Evolutionary conservation across 2,329 filamentous ascomycete species (phyloP).

Genomic region (Periconia digitata): DNA sequence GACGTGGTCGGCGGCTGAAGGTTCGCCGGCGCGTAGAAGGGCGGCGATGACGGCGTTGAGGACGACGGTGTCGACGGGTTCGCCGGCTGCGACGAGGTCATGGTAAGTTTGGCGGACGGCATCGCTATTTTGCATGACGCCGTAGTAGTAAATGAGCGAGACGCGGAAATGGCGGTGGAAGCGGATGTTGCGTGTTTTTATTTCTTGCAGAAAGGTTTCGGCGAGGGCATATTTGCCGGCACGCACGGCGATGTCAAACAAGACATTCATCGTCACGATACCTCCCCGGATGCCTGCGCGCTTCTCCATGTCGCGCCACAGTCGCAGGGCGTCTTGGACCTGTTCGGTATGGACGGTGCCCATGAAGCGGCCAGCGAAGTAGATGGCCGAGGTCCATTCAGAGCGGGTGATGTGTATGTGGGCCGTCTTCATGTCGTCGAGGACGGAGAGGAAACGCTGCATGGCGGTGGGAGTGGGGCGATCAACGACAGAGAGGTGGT

Average conservation of each 20-base stretch:
- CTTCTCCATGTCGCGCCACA: constrained; percentile 91
- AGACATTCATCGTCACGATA: constrained; percentile 85
- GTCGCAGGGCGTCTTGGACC: constrained; percentile 67
- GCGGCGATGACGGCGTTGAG: constrained; percentile 85
- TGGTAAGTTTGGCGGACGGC: constrained; percentile 77
- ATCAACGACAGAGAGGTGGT: constrained; percentile 66
- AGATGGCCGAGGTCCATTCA: constrained; percentile 85
- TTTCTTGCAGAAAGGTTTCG: constrained; percentile 82
- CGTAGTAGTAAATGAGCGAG: constrained; percentile 80
- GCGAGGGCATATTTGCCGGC: constrained; percentile 81
- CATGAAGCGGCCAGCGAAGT: constrained; percentile 74
- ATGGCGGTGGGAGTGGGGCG: constrained; percentile 59
- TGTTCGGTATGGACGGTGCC: constrained; percentile 60
- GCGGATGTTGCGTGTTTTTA: constrained; percentile 66
- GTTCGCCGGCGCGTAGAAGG: constrained; percentile 75
- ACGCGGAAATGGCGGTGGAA: constrained; percentile 81
- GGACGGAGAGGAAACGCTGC: constrained; percentile 78
- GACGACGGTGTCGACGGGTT: constrained; percentile 84
- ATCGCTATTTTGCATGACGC: constrained; percentile 70
- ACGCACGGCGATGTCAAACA: constrained; percentile 87
- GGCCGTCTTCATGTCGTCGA: constrained; percentile 80
- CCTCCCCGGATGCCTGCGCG: constrained; percentile 65
- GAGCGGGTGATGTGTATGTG: constrained; percentile 65
- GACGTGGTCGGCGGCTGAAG: constrained; percentile 73
- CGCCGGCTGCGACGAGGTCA: constrained; percentile 79